These are phyloP conservation scores for Theileria annulata DNA, from an alignment of 169 alveolate genomes.

Conservation along the genomic window DNA sequence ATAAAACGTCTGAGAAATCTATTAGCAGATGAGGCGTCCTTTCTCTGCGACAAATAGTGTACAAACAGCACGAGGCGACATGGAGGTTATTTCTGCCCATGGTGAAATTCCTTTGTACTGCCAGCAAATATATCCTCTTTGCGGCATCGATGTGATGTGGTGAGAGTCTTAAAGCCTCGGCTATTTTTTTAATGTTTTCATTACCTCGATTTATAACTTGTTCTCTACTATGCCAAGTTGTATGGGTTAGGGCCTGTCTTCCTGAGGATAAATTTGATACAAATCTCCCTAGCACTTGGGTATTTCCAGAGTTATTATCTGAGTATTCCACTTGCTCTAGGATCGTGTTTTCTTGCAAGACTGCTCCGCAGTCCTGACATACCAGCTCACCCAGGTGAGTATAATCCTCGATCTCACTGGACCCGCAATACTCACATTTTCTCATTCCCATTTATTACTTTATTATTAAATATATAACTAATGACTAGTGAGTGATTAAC, in stretches of 20 bases:
- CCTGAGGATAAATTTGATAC: slow-evolving; percentile 82
- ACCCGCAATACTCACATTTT: slow-evolving; percentile 63
- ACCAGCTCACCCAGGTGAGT: slow-evolving; percentile 85
- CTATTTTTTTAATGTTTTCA: slow-evolving; percentile 82
- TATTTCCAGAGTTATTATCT: slow-evolving; percentile 78
- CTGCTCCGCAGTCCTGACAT: slow-evolving; percentile 85
- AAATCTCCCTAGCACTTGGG: slow-evolving; percentile 82
- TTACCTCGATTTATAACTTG: slow-evolving; percentile 79
- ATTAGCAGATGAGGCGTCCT: slow-evolving; percentile 91
- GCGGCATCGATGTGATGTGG: slow-evolving; percentile 87
- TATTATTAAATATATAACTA: slow-evolving; percentile 5
- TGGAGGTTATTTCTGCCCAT: slow-evolving; percentile 91
- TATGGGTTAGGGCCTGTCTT: slow-evolving; percentile 77
- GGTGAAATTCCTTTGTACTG: slow-evolving; percentile 91
- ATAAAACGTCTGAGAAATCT: slow-evolving; percentile 92
- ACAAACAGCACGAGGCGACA: slow-evolving; percentile 93
- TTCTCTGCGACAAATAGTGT: slow-evolving; percentile 91
- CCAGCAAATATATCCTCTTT: slow-evolving; percentile 88
- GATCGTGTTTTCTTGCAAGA: slow-evolving; percentile 82
- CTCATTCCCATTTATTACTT: slow-evolving; percentile 11
- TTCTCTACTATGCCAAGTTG: slow-evolving; percentile 80
- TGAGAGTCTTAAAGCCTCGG: slow-evolving; percentile 82
- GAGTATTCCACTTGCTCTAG: slow-evolving; percentile 82
- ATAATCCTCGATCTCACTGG: slow-evolving; percentile 56
- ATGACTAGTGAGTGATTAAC: too few relatives aligned